phyloP scores from a whole-genome alignment of 305 asterid genomes.

The Fraxinus sp. region DNA sequence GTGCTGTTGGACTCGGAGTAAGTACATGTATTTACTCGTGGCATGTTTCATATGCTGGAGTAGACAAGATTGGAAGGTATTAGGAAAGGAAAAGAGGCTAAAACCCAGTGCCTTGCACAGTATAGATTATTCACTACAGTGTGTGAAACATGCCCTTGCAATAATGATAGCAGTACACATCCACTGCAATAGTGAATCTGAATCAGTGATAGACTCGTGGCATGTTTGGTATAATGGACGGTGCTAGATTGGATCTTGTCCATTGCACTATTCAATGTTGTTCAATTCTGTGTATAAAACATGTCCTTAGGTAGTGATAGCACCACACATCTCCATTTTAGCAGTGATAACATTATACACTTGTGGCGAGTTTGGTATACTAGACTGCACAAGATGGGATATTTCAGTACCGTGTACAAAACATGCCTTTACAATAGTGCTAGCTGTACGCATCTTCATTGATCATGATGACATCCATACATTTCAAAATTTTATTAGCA shows the following conservation, averaged over 20 bases:
- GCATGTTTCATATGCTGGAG: neutral
- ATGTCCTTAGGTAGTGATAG: neutral
- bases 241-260: neutral
- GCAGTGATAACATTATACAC: neutral
- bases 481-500: neutral
- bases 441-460: neutral
- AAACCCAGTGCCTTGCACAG: neutral
- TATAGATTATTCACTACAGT: neutral
- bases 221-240: neutral
- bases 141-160: neutral
- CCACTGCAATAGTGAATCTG: neutral
- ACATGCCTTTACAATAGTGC: neutral
- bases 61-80: neutral
- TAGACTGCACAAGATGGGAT: neutral
- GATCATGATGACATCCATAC: neutral
- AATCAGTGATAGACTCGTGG: neutral
- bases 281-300: neutral
- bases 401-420: neutral
- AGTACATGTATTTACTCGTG: slow-evolving; percentile 1
- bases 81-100: neutral
- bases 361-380: neutral
- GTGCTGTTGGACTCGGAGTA: slow-evolving; percentile 88
- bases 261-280: neutral
- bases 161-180: neutral
- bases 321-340: neutral